Evolutionary conservation across 805 yeast genomes (phyloP).

Genomic region (Cyberlindnera nakhonratchasimensis): DNA sequence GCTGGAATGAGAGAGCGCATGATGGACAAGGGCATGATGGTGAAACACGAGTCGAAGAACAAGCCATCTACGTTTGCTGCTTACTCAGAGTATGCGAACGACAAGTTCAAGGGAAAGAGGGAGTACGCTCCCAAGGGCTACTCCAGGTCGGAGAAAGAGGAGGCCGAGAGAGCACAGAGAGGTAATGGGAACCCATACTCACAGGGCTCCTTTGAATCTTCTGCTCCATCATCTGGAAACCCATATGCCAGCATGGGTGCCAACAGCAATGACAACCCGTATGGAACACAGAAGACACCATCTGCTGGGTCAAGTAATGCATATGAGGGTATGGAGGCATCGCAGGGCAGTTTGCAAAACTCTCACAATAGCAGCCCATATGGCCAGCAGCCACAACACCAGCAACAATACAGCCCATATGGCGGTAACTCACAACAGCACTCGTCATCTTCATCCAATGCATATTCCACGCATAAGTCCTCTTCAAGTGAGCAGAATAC

Average conservation of each 20-base stretch:
- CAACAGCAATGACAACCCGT: conserved; percentile 8
- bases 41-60: conserved; percentile 31
- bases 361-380: neutral
- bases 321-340: conserved; percentile 3
- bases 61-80: conserved; percentile 44
- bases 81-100: conserved; percentile 44
- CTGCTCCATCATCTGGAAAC: conserved; percentile 7
- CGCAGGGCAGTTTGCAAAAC: neutral
- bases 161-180: conserved; percentile 10
- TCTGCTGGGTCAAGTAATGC: conserved; percentile 1
- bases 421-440: neutral
- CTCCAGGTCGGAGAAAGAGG: conserved; percentile 28
- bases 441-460: conserved; percentile 1
- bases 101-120: conserved; percentile 31
- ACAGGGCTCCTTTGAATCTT: neutral
- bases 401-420: neutral
- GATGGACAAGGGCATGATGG: conserved; percentile 40
- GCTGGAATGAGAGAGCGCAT: conserved; percentile 40
- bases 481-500: neutral
- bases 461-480: conserved; percentile 1
- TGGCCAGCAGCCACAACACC: neutral
- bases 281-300: conserved; percentile 1
- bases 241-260: conserved; percentile 16
- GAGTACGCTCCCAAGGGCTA: conserved; percentile 40
- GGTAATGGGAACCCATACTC: conserved; percentile 6